Percentiles rank a stretch among this genome's conserved stretches.
These are phyloP conservation scores for Boletus sp. DNA, from an alignment of 768 basidiomycete species.

Conservation along the genomic window DNA sequence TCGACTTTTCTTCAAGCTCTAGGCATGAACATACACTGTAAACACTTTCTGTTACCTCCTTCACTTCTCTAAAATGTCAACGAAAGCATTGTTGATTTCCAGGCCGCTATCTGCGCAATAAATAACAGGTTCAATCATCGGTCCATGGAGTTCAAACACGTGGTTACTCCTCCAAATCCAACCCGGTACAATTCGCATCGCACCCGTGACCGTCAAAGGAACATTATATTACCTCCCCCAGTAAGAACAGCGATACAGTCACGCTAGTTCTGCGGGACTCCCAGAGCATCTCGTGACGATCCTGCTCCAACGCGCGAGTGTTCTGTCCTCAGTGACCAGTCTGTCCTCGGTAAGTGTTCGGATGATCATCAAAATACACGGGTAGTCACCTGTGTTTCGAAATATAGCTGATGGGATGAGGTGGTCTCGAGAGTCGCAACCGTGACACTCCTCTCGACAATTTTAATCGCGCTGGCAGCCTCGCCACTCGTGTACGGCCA, in stretches of 20 bases:
- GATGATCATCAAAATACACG: neutral
- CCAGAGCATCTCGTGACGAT: neutral
- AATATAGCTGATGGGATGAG: neutral
- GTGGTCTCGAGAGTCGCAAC: neutral
- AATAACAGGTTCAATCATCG: neutral
- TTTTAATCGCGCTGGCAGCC: neutral
- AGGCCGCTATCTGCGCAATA: neutral
- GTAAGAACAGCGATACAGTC: neutral
- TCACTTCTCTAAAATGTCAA: neutral
- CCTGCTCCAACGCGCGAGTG: neutral
- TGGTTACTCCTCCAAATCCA: neutral
- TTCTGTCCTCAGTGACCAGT: too few relatives aligned
- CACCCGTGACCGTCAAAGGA: neutral
- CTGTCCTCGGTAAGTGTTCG: neutral
- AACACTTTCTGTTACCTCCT: neutral
- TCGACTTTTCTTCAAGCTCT: neutral
- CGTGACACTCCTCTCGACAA: neutral
- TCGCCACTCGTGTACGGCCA: neutral
- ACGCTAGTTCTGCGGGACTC: neutral
- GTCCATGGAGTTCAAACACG: neutral
- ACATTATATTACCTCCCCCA: neutral
- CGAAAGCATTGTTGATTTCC: neutral
- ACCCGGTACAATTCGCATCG: neutral
- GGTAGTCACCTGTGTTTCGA: neutral
- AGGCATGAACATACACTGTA: neutral